Conservation (phyloP, 345 rosid species). For the Fremontodendron californicum region DNA sequence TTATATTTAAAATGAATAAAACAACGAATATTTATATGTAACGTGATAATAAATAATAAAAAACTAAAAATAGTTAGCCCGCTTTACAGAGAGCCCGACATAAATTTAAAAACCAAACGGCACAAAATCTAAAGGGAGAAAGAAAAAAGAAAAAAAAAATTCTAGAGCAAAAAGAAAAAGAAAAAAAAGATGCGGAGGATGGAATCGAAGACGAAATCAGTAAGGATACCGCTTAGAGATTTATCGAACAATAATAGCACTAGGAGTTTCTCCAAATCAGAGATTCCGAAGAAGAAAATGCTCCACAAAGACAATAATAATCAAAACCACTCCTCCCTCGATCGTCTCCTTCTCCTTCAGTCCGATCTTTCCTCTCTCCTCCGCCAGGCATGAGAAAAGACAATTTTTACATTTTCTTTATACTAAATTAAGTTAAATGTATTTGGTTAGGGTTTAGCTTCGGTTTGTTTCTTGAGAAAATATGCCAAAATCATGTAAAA, state of each 20-base stretch:
- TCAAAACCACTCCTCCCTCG: constrained; percentile 33
- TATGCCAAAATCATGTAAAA: not conserved
- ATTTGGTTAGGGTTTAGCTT: not conserved
- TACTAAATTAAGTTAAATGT: no score
- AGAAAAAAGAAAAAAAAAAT: no score
- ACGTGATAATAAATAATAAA: no score
- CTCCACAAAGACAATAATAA: constrained; percentile 13
- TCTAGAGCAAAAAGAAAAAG: not conserved
- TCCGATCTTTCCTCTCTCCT: constrained; percentile 58
- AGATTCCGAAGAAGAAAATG: constrained; percentile 20
- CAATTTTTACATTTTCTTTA: no score
- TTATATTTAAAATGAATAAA: no score
- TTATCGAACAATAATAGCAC: constrained; percentile 24
- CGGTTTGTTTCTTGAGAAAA: not conserved
- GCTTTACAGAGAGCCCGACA: not conserved
- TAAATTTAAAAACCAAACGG: constrained; percentile 12
- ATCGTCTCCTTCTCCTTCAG: constrained; percentile 58
- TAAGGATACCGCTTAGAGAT: constrained; percentile 35
- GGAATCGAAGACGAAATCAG: constrained; percentile 30
- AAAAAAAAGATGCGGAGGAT: constrained; percentile 32
- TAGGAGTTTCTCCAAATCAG: constrained; percentile 27
- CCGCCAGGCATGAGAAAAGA: constrained; percentile 73
- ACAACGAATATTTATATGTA: no score
- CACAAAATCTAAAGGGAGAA: not conserved
- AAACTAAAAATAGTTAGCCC: not conserved